A percentile compares a stretch with the other conserved stretches of the same genome.
Evolutionary conservation across 768 basidiomycete species (phyloP).

Genomic region (Mrakia blollopis): DNA sequence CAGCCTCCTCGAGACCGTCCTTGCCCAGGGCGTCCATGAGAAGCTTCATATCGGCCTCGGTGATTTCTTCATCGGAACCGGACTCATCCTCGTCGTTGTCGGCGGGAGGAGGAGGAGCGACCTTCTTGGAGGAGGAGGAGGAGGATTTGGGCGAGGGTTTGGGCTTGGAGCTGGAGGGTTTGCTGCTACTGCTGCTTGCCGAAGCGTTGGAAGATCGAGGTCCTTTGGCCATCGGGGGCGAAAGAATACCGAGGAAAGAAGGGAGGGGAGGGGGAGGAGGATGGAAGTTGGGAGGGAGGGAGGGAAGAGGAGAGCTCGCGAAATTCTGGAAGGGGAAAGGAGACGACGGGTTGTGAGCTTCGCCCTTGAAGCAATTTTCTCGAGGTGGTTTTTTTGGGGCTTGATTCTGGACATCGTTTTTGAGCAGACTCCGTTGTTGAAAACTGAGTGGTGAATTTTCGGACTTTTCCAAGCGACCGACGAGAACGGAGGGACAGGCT

Average conservation of each 20-base stretch:
- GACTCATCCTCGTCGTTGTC: conserved; percentile 16
- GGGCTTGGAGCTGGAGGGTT: neutral
- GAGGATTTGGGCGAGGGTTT: conserved; percentile 15
- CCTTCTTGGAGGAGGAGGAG: conserved; percentile 20
- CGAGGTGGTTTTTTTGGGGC: too few species aligned
- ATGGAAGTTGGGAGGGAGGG: neutral
- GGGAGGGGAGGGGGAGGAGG: neutral
- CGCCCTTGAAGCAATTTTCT: too few species aligned
- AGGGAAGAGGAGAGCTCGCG: neutral
- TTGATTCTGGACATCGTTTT: too few species aligned
- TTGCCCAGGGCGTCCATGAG: conserved; percentile 32
- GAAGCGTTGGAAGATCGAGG: conserved; percentile 11
- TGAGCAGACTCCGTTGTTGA: too few species aligned
- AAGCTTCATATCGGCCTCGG: conserved; percentile 25
- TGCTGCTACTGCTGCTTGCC: neutral
- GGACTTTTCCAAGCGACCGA: neutral
- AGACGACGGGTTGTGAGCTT: too few species aligned
- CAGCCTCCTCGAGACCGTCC: conserved; percentile 31
- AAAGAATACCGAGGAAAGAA: neutral
- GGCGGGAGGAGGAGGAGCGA: conserved; percentile 16
- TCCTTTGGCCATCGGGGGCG: conserved; percentile 14
- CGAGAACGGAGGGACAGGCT: neutral
- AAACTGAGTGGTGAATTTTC: too few species aligned
- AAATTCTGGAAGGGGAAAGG: too few species aligned
- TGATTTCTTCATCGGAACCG: conserved; percentile 25